Base-by-base conservation (phyloP, 768 basidiomycete genomes). In the Tremella fuciformis region DNA sequence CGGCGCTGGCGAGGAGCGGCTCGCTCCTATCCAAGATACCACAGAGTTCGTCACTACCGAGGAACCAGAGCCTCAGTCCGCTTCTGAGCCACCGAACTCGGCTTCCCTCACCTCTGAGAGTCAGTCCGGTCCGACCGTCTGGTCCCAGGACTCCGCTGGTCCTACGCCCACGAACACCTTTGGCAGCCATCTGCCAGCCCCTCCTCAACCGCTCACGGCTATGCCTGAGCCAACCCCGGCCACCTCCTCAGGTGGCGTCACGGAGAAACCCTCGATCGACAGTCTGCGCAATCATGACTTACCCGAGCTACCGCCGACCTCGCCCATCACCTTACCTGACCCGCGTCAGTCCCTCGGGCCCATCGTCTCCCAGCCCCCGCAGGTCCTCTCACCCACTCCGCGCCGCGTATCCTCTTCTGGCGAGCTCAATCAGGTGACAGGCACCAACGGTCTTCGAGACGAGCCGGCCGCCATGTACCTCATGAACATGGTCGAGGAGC, bases 401-500 rank as follows among this genome's bases (percentile, higher is more conserved):
- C 57, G 64, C 15, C 47, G 60, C 19, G 67, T 67, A 2, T 62
- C 71, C 11, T 53, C 60, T 2, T 46, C 42, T 46, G 68, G 59
- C 26, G 69, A 68, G 18, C 50, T 53, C 39, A 48, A 16, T 18
- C 50, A 53, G 16, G 60, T 25, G 11, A 53, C 50, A 9, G 29
- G 29, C 29, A 34, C 29, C 29, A 47, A 50, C 9, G 59, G 41
- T 13, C 47, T 74, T 3, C 62, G 69, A 13, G 69, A 76, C 40
- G 68, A 76, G 52, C 69, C 73, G 18, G 68, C 70, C 9, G 72
- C 72, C 7, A 54, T 65, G 37, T 74, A 74, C 49, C 62, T 74
- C n/a, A 65, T 65, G 65, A 69, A 69, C 49, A 67, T 71, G 65
- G 69, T 71, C 8, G 67, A 73, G 37, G 66, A 70, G 42, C 56